A percentile compares a stretch with the other conserved stretches of the same genome.
These are phyloP conservation scores for Leccinum incarnatum DNA, from an alignment of 768 basidiomycete genomes.

Conservation along the genomic window DNA sequence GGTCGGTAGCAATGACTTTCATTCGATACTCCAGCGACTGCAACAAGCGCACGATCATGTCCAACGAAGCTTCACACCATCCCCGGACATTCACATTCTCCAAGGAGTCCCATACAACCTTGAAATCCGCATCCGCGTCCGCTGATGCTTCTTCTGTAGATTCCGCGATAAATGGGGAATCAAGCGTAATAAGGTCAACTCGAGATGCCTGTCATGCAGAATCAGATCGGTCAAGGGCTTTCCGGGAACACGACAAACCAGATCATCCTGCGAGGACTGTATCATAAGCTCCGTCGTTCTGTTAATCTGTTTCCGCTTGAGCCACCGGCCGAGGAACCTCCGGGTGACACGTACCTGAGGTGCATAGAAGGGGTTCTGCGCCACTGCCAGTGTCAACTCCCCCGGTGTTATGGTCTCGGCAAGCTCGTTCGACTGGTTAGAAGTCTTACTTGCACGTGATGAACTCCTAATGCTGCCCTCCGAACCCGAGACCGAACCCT, in stretches of 20 bases:
- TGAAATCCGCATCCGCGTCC: slow-evolving; percentile 43
- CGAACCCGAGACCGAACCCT: slow-evolving; percentile 38
- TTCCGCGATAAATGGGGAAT: slow-evolving; percentile 65
- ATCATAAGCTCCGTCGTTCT: not conserved
- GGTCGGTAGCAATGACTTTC: slow-evolving; percentile 51
- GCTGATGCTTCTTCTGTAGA: slow-evolving; percentile 23
- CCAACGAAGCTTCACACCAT: slow-evolving; percentile 63
- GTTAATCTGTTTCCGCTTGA: slow-evolving; percentile 15
- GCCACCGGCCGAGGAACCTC: not conserved
- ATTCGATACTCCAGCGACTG: slow-evolving; percentile 47
- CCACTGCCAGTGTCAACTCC: slow-evolving; percentile 29
- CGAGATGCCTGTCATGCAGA: slow-evolving; percentile 30
- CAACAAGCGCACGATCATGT: slow-evolving; percentile 51
- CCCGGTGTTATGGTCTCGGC: slow-evolving; percentile 30
- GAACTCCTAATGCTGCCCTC: slow-evolving; percentile 32
- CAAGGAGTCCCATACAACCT: slow-evolving; percentile 53
- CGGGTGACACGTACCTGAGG: slow-evolving; percentile 19
- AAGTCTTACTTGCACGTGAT: slow-evolving; percentile 24
- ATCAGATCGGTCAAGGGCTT: slow-evolving; percentile 13
- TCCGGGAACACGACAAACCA: slow-evolving; percentile 16
- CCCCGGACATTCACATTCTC: slow-evolving; percentile 51
- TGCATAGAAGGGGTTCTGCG: slow-evolving; percentile 13
- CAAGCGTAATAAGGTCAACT: slow-evolving; percentile 68
- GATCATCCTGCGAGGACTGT: slow-evolving; percentile 12
- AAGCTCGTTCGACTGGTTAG: slow-evolving; percentile 26